Evolutionary conservation across 225 moss, liverwort and hornwort species (phyloP).

Genomic region (Pseudoscleropodium purum): DNA sequence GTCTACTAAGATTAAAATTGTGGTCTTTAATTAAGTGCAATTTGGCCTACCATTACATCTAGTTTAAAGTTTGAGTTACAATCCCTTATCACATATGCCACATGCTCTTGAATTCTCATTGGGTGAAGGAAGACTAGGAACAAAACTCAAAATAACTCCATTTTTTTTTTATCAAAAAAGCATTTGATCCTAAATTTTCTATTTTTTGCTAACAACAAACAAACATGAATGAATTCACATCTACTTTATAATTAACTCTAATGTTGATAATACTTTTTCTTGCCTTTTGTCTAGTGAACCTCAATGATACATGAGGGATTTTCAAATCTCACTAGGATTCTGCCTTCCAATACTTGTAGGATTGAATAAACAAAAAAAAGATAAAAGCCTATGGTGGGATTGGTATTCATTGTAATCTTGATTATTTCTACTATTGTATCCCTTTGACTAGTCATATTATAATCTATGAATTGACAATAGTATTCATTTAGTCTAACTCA

Average conservation of each 20-base stretch:
- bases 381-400: no score
- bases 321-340: no score
- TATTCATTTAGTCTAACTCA: fast-evolving
- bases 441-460: no score
- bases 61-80: background rate
- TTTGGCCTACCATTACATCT: background rate
- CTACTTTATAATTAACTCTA: background rate
- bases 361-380: no score
- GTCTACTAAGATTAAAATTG: background rate
- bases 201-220: background rate
- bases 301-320: background rate
- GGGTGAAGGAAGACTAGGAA: fast-evolving
- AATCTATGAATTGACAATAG: fast-evolving
- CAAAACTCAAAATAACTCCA: background rate
- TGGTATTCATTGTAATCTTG: background rate
- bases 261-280: background rate
- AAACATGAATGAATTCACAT: background rate
- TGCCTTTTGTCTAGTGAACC: background rate
- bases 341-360: no score
- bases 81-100: fast-evolving
- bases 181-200: background rate
- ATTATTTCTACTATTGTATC: fast-evolving
- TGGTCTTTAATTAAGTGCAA: fast-evolving
- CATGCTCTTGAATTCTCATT: background rate
- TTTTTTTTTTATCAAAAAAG: background rate